Conservation (phyloP, 2,329 filamentous ascomycete species). For the Beauveria sp. region DNA sequence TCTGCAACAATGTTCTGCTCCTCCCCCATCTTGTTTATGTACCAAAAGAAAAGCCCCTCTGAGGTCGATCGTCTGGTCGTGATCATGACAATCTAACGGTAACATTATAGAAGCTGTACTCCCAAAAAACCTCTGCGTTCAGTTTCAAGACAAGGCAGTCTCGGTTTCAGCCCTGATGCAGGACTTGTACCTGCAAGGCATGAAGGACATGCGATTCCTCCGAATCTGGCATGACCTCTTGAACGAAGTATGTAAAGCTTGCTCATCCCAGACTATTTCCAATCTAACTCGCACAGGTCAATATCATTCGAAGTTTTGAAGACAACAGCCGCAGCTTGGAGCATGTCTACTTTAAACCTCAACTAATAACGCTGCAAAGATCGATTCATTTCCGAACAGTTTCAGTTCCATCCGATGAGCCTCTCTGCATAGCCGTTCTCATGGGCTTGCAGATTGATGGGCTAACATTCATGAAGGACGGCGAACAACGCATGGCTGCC, state of each 20-base stretch:
- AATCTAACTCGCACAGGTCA: constrained; percentile 11
- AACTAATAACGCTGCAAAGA: constrained; percentile 17
- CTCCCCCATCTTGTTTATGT: too few relatives aligned
- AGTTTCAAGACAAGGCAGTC: constrained; percentile 24
- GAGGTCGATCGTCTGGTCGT: too few relatives aligned
- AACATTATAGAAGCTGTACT: constrained; percentile 24
- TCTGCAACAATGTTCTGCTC: not conserved
- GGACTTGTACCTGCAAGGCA: constrained; percentile 11
- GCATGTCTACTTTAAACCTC: not conserved
- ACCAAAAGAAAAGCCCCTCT: too few relatives aligned
- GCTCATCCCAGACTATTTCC: rapidly evolving
- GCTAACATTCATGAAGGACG: constrained; percentile 12
- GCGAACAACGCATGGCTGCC: constrained; percentile 17
- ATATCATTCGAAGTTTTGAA: constrained; percentile 13
- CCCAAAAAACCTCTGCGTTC: constrained; percentile 23
- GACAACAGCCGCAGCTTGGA: not conserved
- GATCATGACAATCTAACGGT: too few relatives aligned
- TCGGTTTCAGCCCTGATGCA: constrained; percentile 11
- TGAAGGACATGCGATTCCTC: constrained; percentile 13
- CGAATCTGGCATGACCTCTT: constrained; percentile 17
- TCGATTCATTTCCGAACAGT: constrained; percentile 22
- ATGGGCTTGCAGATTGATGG: constrained; percentile 18
- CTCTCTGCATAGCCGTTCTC: constrained; percentile 23
- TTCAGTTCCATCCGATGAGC: constrained; percentile 22
- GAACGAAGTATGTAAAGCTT: constrained; percentile 13